These are phyloP conservation scores for Eragrostis curvula DNA, from an alignment of 176 grass and related monocot species.

Conservation along the genomic window DNA sequence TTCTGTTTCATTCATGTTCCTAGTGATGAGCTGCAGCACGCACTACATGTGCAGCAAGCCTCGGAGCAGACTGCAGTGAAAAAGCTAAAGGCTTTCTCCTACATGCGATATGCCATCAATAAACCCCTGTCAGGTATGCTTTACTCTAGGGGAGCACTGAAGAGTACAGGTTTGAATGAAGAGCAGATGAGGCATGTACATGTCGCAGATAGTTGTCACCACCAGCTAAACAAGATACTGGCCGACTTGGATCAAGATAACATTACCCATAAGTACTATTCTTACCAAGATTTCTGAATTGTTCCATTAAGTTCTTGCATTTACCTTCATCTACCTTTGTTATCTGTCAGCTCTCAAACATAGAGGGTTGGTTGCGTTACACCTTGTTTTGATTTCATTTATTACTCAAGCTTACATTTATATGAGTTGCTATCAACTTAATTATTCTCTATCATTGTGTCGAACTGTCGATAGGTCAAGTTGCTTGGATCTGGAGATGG, in stretches of 20 bases:
- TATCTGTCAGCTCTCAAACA: too few species aligned
- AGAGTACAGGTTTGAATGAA: constrained; percentile 64
- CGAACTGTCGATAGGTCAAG: constrained; percentile 59
- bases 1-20: constrained; percentile 94
- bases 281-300: not conserved
- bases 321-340: constrained; percentile 2
- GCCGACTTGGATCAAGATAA: constrained; percentile 80
- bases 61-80: constrained; percentile 61
- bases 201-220: constrained; percentile 65
- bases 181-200: constrained; percentile 72
- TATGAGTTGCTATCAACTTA: constrained; percentile 2
- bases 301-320: not conserved
- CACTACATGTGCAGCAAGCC: constrained; percentile 78
- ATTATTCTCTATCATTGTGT: constrained; percentile 19
- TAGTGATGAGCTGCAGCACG: constrained; percentile 83
- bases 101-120: constrained; percentile 84
- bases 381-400: too few species aligned
- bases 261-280: constrained; percentile 71
- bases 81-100: constrained; percentile 77
- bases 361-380: too few species aligned
- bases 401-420: constrained; percentile 21
- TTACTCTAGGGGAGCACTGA: constrained; percentile 66
- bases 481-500: constrained; percentile 93
- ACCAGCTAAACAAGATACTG: constrained; percentile 85
- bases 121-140: constrained; percentile 93